Base-by-base conservation (phyloP, 495 filamentous ascomycete genomes). In the Penicillium goetzii region DNA sequence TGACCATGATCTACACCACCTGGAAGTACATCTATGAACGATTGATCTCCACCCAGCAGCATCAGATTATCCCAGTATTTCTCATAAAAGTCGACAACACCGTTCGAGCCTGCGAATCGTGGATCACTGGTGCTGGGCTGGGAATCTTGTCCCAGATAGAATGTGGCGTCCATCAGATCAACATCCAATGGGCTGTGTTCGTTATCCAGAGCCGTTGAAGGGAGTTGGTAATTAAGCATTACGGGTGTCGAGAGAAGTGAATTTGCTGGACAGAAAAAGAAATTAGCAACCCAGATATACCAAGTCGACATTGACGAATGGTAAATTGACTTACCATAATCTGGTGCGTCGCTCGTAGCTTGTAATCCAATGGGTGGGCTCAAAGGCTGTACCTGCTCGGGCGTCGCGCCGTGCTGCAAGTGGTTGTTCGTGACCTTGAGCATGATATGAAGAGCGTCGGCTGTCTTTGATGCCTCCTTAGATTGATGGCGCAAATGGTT, bases 361-460 rank as follows among this genome's bases (percentile, higher is more conserved):
- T 50, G 40, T 19, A 38, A 15, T 12, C 41, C 14, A 26, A 19
- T 5, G 11, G 26, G 40, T 1, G 38, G 28, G 25, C 52, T 36
- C 8, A 26, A 28, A 3, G 32, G 23, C 14, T n/a, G 19, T 26
- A 26, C n/a, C 34, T 63, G 60, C 33, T 63, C 43, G 1, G 60
- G 54, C n/a, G 54, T 63, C 17, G 41, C 60, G 4, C 60, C 60
- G 34, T 63, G 60, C 28, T 58, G 60, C 43, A 63, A 21, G 19
- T 63, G 54, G 45, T 56, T 64, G 32, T 62, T 62, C 47, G 65
- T 62, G 21, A 70, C 53, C 19, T 54, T 62, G 7, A 71, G 54
- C 68, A 71, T 71, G 41, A 68, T 61, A 2, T 34, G 34, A 25
- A 66, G 52, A 25, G 63, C 63, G 34, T 71, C 51, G 1, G 68